These are phyloP conservation scores for Diplodia mutila DNA, from an alignment of 2,329 filamentous ascomycete species.

Conservation along the genomic window DNA sequence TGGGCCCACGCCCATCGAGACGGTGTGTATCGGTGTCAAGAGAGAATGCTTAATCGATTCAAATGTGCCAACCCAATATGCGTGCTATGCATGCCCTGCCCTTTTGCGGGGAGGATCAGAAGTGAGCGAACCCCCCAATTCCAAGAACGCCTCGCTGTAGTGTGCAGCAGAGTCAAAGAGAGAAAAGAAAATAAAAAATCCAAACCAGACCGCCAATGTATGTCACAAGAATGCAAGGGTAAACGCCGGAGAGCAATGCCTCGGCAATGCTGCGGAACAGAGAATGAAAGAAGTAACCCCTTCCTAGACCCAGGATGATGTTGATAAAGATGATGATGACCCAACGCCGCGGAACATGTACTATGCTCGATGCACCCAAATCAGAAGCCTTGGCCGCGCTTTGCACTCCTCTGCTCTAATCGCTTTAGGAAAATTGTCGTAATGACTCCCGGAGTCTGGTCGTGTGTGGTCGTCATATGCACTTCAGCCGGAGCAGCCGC, in stretches of 20 bases:
- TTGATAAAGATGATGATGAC: constrained; percentile 16
- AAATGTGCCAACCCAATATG: constrained; percentile 13
- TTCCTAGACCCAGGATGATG: constrained; percentile 14
- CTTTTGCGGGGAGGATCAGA: constrained; percentile 9
- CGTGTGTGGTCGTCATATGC: constrained; percentile 32
- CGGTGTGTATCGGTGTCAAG: not conserved
- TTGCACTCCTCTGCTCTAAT: constrained; percentile 1
- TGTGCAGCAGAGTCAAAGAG: constrained; percentile 13
- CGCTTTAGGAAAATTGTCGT: constrained; percentile 20
- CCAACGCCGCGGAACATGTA: constrained; percentile 18
- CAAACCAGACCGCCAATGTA: constrained; percentile 11
- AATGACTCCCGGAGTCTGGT: constrained; percentile 16
- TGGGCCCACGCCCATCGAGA: not conserved
- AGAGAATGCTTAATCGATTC: not conserved
- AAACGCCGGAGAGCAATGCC: constrained; percentile 12
- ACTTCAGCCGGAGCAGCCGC: constrained; percentile 54
- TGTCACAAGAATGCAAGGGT: constrained; percentile 22
- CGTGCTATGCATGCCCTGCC: constrained; percentile 12
- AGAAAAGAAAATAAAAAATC: not conserved
- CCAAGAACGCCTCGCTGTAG: constrained; percentile 23
- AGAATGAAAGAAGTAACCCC: not conserved
- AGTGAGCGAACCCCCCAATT: constrained; percentile 20
- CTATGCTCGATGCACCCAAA: constrained; percentile 16
- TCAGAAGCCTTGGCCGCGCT: not conserved
- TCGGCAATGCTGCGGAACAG: not conserved